A percentile compares a stretch with the other conserved stretches of the same genome.
phyloP scores from a whole-genome alignment of 345 rosid species.

The Citrus cavaleriei region DNA sequence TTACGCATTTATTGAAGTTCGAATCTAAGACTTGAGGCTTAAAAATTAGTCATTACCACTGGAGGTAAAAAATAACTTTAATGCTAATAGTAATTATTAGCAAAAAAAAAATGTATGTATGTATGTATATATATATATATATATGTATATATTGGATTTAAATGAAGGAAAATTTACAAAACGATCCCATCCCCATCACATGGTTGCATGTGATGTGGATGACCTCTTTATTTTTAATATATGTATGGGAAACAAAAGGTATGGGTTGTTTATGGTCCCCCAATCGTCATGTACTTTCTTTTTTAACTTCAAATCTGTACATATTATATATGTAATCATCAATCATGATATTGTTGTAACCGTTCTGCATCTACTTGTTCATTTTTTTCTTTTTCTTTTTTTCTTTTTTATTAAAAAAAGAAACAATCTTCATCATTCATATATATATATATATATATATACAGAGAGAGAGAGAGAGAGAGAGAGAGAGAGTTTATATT shows the following conservation, averaged over 20 bases:
- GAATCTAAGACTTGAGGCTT: too few species aligned
- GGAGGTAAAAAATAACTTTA: too few species aligned
- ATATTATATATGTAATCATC: conserved; percentile 10
- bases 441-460: neutral
- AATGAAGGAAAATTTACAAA: conserved; percentile 4
- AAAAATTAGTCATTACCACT: too few species aligned
- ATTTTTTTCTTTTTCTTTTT: too few species aligned
- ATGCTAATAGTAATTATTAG: too few species aligned
- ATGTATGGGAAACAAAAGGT: conserved; percentile 26
- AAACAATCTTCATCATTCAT: neutral
- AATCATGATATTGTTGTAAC: conserved; percentile 12
- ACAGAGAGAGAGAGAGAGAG: neutral
- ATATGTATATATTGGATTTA: neutral
- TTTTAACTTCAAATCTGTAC: conserved; percentile 13
- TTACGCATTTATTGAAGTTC: too few species aligned
- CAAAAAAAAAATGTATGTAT: too few species aligned
- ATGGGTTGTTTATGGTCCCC: conserved; percentile 58
- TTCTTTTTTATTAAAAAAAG: too few species aligned
- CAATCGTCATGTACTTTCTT: conserved; percentile 18
- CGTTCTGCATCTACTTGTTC: neutral
- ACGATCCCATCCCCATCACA: conserved; percentile 34
- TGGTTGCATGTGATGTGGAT: conserved; percentile 36
- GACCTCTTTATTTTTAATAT: conserved; percentile 6
- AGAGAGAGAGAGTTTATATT: neutral
- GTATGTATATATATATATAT: fast-evolving